These are phyloP conservation scores for Moesziomyces antarcticus DNA, from an alignment of 1,284 basidiomycete species.

Conservation along the genomic window DNA sequence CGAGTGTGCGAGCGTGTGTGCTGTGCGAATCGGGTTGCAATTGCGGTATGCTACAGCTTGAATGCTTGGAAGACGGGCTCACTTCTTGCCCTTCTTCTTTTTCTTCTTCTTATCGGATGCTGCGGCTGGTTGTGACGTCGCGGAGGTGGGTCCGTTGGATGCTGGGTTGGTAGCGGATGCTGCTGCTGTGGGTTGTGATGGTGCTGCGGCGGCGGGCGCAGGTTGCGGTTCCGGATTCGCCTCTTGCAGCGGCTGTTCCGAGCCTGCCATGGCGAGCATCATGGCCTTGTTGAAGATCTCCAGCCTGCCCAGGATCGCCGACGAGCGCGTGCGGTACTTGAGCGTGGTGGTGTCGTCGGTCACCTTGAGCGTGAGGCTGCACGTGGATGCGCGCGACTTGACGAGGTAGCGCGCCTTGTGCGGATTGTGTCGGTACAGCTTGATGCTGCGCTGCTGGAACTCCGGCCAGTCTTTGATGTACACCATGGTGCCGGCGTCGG, in stretches of 20 bases:
- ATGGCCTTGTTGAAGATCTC: slow-evolving; percentile 85
- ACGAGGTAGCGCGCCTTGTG: slow-evolving; percentile 55
- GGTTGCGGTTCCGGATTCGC: slow-evolving; percentile 28
- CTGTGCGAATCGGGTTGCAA: too few species aligned
- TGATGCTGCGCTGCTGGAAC: slow-evolving; percentile 55
- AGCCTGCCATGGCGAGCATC: slow-evolving; percentile 78
- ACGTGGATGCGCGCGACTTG: slow-evolving; percentile 48
- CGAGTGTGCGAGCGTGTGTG: neutral
- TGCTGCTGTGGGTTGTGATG: slow-evolving; percentile 8
- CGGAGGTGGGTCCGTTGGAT: slow-evolving; percentile 5
- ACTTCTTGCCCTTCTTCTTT: slow-evolving; percentile 52
- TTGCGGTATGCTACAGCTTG: too few species aligned
- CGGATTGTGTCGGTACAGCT: slow-evolving; percentile 47
- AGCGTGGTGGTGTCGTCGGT: slow-evolving; percentile 69
- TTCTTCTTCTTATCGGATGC: slow-evolving; percentile 50
- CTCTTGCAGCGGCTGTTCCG: slow-evolving; percentile 21
- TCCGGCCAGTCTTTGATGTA: slow-evolving; percentile 59
- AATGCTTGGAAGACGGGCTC: neutral
- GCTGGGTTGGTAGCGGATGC: slow-evolving; percentile 2
- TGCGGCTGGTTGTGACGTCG: slow-evolving; percentile 10
- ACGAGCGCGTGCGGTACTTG: slow-evolving; percentile 92
- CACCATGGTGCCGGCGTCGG: slow-evolving; percentile 38
- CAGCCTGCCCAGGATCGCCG: slow-evolving; percentile 92
- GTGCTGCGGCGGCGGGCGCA: neutral
- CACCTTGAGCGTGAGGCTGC: slow-evolving; percentile 58